Percentiles rank a stretch among this genome's conserved stretches.
Conservation (phyloP, 1,284 basidiomycete species). For the Boletus smithii region DNA sequence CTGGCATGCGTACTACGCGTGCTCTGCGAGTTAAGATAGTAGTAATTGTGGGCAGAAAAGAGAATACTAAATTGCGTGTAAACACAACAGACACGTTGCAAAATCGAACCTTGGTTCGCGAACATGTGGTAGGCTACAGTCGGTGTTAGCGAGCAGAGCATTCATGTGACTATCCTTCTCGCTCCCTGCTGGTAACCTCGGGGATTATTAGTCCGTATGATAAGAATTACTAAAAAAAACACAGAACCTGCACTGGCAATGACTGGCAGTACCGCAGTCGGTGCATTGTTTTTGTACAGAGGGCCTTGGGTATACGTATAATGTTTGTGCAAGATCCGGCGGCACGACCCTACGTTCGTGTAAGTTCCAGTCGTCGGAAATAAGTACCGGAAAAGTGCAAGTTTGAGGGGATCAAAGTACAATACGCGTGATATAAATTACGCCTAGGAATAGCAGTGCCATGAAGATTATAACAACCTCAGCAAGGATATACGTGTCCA, state of each 20-base stretch:
- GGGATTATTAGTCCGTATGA: too few relatives aligned
- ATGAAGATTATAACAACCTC: slow-evolving; percentile 5
- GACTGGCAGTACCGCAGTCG: not conserved
- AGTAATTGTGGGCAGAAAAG: slow-evolving; percentile 10
- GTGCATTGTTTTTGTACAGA: too few relatives aligned
- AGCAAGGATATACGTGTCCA: slow-evolving; percentile 5
- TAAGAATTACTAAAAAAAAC: too few relatives aligned
- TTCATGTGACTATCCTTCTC: not conserved
- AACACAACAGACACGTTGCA: slow-evolving; percentile 24
- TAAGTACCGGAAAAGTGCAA: not conserved
- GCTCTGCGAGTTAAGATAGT: slow-evolving; percentile 14
- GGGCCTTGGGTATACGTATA: not conserved
- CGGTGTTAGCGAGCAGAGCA: slow-evolving; percentile 2
- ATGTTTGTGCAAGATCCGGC: not conserved
- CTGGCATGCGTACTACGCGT: slow-evolving; percentile 29
- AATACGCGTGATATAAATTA: slow-evolving; percentile 17
- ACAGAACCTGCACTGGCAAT: too few relatives aligned
- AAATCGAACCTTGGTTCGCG: slow-evolving; percentile 19
- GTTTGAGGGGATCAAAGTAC: not conserved
- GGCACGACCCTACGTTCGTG: too few relatives aligned
- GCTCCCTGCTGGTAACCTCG: too few relatives aligned
- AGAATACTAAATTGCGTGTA: slow-evolving; percentile 10
- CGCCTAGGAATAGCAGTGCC: too few relatives aligned
- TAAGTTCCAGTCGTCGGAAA: too few relatives aligned
- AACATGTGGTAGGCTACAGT: slow-evolving; percentile 15